phyloP scores from a whole-genome alignment of 441 rosid genomes.

The Adansonia gregorii region DNA sequence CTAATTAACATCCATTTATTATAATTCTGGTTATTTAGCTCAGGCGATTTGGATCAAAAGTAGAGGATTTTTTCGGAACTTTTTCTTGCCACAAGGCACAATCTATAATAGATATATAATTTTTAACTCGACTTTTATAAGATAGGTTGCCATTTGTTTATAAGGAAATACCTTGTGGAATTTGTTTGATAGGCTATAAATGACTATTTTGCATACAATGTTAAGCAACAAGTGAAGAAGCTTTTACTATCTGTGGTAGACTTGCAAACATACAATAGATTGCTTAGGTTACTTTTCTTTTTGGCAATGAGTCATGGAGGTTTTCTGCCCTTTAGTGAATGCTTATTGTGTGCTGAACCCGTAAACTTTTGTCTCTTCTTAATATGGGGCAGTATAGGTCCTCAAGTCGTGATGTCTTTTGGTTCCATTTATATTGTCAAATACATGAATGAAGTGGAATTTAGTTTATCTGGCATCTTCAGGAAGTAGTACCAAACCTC shows the following conservation, averaged over 20 bases:
- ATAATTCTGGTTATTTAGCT: background rate
- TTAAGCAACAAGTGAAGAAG: background rate
- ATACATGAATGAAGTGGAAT: background rate
- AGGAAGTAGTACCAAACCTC: slow-evolving; percentile 3
- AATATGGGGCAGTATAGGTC: background rate
- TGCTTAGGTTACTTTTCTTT: background rate
- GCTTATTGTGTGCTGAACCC: no score
- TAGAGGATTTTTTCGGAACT: background rate
- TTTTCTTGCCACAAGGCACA: background rate
- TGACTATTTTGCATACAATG: background rate
- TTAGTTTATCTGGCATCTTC: background rate
- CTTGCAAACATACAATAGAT: background rate
- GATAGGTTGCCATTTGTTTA: background rate
- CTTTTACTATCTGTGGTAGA: background rate
- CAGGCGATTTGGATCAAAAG: background rate
- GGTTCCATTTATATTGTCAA: background rate
- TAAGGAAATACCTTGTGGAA: background rate
- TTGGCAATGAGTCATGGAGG: background rate
- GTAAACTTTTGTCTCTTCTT: background rate
- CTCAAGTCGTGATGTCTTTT: background rate
- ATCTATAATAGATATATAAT: background rate
- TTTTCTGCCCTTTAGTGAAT: background rate
- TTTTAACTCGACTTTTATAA: background rate
- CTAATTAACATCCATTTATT: background rate
- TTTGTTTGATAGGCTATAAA: background rate